Conservation (phyloP, 345 rosid genomes). For the Combretum micranthum region DNA sequence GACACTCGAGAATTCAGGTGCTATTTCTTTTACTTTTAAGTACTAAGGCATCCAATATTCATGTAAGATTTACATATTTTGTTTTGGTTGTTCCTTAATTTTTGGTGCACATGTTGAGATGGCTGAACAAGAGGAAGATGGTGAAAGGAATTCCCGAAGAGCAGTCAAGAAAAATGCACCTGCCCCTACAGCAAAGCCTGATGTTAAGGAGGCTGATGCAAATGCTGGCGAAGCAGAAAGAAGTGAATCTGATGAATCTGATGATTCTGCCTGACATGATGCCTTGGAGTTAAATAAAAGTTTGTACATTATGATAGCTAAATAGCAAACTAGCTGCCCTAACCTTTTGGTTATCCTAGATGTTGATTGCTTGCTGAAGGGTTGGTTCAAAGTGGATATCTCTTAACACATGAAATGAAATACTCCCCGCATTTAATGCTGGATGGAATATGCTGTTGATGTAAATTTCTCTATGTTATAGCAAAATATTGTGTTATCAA, state of each 20-base stretch:
- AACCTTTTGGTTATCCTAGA: background rate
- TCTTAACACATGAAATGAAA: too few species aligned
- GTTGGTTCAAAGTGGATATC: too few species aligned
- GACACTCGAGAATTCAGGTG: too few species aligned
- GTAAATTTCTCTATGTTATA: too few species aligned
- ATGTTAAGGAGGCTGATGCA: slow-evolving; percentile 41
- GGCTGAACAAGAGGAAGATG: slow-evolving; percentile 64
- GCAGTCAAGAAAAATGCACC: slow-evolving; percentile 48
- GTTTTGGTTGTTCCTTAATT: slow-evolving; percentile 29
- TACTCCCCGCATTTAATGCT: too few species aligned
- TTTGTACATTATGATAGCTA: too few species aligned
- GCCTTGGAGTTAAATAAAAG: background rate
- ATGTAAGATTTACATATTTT: background rate
- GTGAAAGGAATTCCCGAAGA: slow-evolving; percentile 37
- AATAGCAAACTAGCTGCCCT: background rate
- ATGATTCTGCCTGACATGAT: slow-evolving; percentile 56
- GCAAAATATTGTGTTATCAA: too few species aligned
- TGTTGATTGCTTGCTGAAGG: too few species aligned
- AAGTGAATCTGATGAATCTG: slow-evolving; percentile 91
- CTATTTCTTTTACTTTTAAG: background rate
- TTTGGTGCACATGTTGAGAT: slow-evolving; percentile 38
- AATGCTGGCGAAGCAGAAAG: slow-evolving; percentile 54
- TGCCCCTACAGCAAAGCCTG: slow-evolving; percentile 47
- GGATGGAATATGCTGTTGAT: too few species aligned
- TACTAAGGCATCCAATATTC: background rate